These are phyloP conservation scores for Dioszegia crocea DNA, from an alignment of 768 basidiomycete species.

Conservation along the genomic window DNA sequence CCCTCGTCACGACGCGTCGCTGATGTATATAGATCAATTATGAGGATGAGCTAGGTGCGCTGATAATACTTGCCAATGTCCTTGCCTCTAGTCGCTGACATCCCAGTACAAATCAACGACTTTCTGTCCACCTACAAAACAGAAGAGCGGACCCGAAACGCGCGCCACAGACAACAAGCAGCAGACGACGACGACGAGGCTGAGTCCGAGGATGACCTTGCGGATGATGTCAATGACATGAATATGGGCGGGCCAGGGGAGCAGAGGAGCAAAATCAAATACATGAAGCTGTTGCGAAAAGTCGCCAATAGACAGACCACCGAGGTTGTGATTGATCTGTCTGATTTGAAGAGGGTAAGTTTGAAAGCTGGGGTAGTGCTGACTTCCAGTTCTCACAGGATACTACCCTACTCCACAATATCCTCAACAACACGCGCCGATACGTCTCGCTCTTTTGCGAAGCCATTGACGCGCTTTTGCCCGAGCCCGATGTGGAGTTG, in stretches of 20 bases:
- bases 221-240: constrained; percentile 62
- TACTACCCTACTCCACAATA: constrained; percentile 63
- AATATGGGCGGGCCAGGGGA: constrained; percentile 52
- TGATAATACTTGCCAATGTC: no score
- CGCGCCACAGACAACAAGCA: constrained; percentile 16
- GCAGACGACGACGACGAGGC: constrained; percentile 38
- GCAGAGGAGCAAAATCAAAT: constrained; percentile 42
- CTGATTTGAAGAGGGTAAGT: constrained; percentile 73
- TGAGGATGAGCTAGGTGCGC: constrained; percentile 30
- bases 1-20: background rate
- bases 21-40: constrained; percentile 30
- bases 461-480: constrained; percentile 85
- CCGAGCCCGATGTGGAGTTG: constrained; percentile 81
- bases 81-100: no score
- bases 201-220: constrained; percentile 50
- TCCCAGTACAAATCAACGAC: constrained; percentile 33
- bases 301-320: constrained; percentile 89
- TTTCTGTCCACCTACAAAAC: constrained; percentile 42
- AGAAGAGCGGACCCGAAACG: constrained; percentile 13
- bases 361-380: background rate
- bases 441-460: constrained; percentile 85
- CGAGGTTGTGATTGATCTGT: constrained; percentile 79
- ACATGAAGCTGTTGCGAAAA: constrained; percentile 44
- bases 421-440: constrained; percentile 78
- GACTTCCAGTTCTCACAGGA: constrained; percentile 59